Base-by-base conservation (phyloP, 805 yeast species). In the Pichia deserticola region DNA sequence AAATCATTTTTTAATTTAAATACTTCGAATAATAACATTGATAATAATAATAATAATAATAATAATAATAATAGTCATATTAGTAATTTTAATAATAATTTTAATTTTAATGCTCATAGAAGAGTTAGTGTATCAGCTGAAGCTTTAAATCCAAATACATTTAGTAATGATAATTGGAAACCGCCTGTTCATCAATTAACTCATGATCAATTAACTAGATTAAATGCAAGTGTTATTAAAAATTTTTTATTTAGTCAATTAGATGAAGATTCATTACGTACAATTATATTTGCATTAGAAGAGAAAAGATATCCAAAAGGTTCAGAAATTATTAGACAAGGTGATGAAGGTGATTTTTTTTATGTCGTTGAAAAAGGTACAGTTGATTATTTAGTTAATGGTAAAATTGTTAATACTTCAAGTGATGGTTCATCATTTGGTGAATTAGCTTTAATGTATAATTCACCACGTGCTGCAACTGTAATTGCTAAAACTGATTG, bases 391-490 rank as follows among this genome's bases (percentile, higher is more conserved):
- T 77, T 75, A 58, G 90, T 86, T 34, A 79, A 88, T 64, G 85
- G 81, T 47, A 64, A 76, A 41, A 77, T 81, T 60, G 92, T 89
- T 37, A 83, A 79, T 62, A 73, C 85, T 1, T 77, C 87, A n/a
- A 84, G 87, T 9, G 81, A 88, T 38, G 97, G 98, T 7, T 80
- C 95, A 5, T 83, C 92, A 42, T 93, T 93, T 68, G 99, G 99
- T 63, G 99, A 93, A 68, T 77, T 93, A 61, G 99, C 99, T 4
- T 76, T 93, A 60, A 89, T 93, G 96, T 92, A 93, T 72, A 92
- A 93, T 67, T 82, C 97, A 20, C 97, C 97, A 54, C 82, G 99
- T 69, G 98, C 98, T 7, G 98, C 98, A 9, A 89, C 98, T 1
- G 97, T 87, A 1, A 60, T 76, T 30, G 90, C 96, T 9, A 66